Evolutionary conservation across 192 early-diverging fungal genomes (phyloP).

Genomic region (Entophlyctis luteolus): DNA sequence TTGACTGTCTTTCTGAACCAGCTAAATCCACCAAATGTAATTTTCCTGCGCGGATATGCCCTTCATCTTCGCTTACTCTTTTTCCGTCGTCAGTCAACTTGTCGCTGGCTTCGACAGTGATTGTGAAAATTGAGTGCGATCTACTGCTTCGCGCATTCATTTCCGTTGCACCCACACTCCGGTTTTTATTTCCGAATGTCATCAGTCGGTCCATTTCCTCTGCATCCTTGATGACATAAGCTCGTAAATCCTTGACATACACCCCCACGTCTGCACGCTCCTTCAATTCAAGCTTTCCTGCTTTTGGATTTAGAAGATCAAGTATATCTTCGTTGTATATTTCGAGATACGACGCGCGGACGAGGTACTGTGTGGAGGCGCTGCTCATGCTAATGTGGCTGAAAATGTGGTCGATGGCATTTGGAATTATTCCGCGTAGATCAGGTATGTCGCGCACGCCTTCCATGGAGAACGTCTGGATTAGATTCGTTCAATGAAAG

Average conservation of each 20-base stretch:
- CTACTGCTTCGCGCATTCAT: slow-evolving; percentile 82
- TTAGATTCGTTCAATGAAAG: background rate
- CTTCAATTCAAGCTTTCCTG: slow-evolving; percentile 56
- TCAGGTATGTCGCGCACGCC: slow-evolving; percentile 64
- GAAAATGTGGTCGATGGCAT: slow-evolving; percentile 65
- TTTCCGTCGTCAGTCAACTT: slow-evolving; percentile 1
- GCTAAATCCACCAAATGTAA: slow-evolving; percentile 64
- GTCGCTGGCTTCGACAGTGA: slow-evolving; percentile 61
- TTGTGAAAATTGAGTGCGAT: slow-evolving; percentile 62
- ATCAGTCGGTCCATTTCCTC: slow-evolving; percentile 64
- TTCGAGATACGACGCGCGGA: slow-evolving; percentile 85
- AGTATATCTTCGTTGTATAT: slow-evolving; percentile 93
- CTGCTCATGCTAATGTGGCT: slow-evolving; percentile 47
- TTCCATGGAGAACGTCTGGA: slow-evolving; percentile 71
- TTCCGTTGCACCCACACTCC: slow-evolving; percentile 59
- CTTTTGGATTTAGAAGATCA: slow-evolving; percentile 74
- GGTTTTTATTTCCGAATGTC: slow-evolving; percentile 67
- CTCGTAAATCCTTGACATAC: slow-evolving; percentile 59
- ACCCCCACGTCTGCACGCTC: slow-evolving; percentile 60
- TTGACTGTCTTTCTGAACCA: slow-evolving; percentile 57
- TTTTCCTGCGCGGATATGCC: slow-evolving; percentile 57
- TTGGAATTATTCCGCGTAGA: slow-evolving; percentile 63
- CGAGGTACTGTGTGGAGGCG: slow-evolving; percentile 64
- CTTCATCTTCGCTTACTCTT: slow-evolving; percentile 33
- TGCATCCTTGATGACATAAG: slow-evolving; percentile 60